Evolutionary conservation across 2,329 filamentous ascomycete genomes (phyloP), one percentile per base, ranked within the genome.

Genomic region (Colletotrichum incanum): DNA sequence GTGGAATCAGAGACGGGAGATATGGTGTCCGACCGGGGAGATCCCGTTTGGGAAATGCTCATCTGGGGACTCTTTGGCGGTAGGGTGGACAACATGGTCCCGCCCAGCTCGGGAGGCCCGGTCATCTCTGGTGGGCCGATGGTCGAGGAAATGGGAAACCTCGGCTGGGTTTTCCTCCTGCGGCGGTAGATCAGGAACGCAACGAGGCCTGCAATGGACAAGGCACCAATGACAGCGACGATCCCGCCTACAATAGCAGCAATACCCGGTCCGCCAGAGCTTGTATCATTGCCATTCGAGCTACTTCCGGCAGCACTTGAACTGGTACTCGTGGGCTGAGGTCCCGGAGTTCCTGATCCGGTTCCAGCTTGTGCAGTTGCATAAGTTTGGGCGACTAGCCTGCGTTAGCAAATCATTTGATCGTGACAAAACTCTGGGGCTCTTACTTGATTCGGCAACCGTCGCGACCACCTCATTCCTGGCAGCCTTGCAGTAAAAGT

Each of bases 401-500:
- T 61, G 12, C 55, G 65, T 77, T 67, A 54, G 74, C 74, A 3
- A 5, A 67, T 59, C 12, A 14, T 71, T 8, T 74, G 67, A 76
- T 2, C 1, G 74, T 73, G 4, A 73, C 52, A 2, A 71, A 12
- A 1, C 72, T 8, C 74, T 41, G 12, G 16, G 31, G 73, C 20
- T 77, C 79, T 64, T 61, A 77, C 76, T 75, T 0, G 86, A 85
- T 20, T 84, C 81, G 3, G 80, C 81, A 3, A 88, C 80, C 0
- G 83, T 84, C 0, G 80, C 80, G 6, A 84, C 80, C 1, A 84
- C 80, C 49, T 85, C 75, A 28, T 79, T 83, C 61, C 80, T 80
- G 0, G 84, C 87, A 4, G 87, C 87, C 67, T 82, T 86, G 75
- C 87, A 89, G 75, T 88, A 89, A 55, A 81, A 79, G 52, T 84